A percentile compares a stretch with the other conserved stretches of the same genome.
Conservation (phyloP, 1,284 basidiomycete species). For the Polyporus tsugae region DNA sequence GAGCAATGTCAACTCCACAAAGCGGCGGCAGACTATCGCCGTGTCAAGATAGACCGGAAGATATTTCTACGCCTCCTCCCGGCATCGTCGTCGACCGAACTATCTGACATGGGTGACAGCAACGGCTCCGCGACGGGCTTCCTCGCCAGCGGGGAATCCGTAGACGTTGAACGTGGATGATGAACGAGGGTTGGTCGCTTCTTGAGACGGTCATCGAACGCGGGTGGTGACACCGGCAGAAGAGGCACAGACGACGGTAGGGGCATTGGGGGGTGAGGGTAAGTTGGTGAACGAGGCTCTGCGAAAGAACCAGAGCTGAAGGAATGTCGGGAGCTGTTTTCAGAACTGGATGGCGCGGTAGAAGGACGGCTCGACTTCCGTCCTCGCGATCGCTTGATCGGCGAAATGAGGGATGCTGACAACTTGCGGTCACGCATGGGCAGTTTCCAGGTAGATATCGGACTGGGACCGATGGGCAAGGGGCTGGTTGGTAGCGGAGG, state of each 20-base stretch:
- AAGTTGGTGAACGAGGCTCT: constrained; percentile 25
- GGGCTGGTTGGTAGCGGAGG: constrained; percentile 29
- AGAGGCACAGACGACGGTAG: constrained; percentile 16
- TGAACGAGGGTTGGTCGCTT: constrained; percentile 23
- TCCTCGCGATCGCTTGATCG: constrained; percentile 23
- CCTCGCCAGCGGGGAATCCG: constrained; percentile 35
- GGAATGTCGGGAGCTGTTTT: constrained; percentile 19
- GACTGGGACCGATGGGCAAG: constrained; percentile 29
- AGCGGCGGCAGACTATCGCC: constrained; percentile 24
- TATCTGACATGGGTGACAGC: constrained; percentile 24
- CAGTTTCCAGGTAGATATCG: constrained; percentile 29
- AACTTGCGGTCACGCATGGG: constrained; percentile 32
- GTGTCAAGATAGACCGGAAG: constrained; percentile 36
- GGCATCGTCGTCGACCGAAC: constrained; percentile 30
- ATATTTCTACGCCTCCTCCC: constrained; percentile 35
- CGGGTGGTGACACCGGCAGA: constrained; percentile 8
- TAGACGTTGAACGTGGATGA: constrained; percentile 37
- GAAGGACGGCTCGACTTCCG: constrained; percentile 48
- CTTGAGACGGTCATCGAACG: constrained; percentile 16
- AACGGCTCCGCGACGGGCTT: constrained; percentile 22
- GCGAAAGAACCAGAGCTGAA: constrained; percentile 10
- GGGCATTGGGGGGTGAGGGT: constrained; percentile 26
- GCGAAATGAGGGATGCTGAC: constrained; percentile 18
- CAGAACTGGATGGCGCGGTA: constrained; percentile 49
- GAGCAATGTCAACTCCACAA: background rate